phyloP scores from a whole-genome alignment of 768 basidiomycete species.

The Amanita fuliginea region DNA sequence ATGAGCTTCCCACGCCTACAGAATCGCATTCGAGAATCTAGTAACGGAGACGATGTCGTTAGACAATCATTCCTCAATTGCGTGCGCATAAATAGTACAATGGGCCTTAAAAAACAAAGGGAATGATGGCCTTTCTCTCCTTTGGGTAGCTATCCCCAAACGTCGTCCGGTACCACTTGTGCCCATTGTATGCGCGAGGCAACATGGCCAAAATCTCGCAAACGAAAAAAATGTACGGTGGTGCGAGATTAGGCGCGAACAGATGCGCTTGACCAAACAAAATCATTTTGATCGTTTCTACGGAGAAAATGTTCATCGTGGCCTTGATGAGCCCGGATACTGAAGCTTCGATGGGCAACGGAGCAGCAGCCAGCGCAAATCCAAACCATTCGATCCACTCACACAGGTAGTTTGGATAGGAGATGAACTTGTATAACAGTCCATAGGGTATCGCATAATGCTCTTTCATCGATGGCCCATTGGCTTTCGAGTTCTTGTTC shows the following conservation, averaged over 20 bases:
- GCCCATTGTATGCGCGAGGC: slow-evolving; percentile 72
- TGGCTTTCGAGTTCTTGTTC: slow-evolving; percentile 15
- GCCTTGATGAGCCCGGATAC: neutral
- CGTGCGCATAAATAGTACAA: too few relatives aligned
- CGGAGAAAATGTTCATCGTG: neutral
- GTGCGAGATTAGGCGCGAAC: slow-evolving; percentile 37
- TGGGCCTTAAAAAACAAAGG: slow-evolving; percentile 39
- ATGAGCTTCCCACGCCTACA: too few relatives aligned
- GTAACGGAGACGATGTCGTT: too few relatives aligned
- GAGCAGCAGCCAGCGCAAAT: slow-evolving; percentile 68
- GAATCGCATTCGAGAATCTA: too few relatives aligned
- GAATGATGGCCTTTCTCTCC: slow-evolving; percentile 70
- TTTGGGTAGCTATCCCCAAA: slow-evolving; percentile 73
- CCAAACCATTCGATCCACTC: slow-evolving; percentile 96
- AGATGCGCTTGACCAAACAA: slow-evolving; percentile 17
- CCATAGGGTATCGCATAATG: slow-evolving; percentile 79
- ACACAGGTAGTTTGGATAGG: slow-evolving; percentile 89
- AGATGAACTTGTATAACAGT: slow-evolving; percentile 63
- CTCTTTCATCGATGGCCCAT: slow-evolving; percentile 19
- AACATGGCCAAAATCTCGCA: slow-evolving; percentile 71
- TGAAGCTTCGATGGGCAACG: slow-evolving; percentile 24
- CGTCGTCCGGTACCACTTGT: slow-evolving; percentile 72
- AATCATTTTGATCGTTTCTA: neutral
- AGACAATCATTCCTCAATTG: too few relatives aligned
- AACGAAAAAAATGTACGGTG: slow-evolving; percentile 74